Evolutionary conservation across 2,329 filamentous ascomycete species (phyloP), one percentile per base, ranked within the genome.

Genomic region (Aureobasidium sp.): DNA sequence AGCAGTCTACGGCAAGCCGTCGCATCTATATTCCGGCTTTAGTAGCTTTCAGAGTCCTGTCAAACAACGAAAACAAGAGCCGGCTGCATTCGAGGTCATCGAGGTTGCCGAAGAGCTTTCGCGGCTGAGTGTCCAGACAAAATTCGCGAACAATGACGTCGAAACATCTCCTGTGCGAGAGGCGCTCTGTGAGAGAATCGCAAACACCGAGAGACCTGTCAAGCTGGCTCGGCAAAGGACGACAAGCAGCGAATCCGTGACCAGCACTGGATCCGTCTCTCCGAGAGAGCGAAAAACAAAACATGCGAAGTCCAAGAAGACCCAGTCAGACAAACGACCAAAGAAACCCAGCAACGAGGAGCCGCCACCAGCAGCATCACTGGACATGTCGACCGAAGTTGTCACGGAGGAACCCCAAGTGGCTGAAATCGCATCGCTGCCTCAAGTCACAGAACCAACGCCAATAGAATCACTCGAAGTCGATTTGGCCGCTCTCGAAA

Each of bases 1-100:
- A 59, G 66, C 72, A 61, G 72, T 73, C 5, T 77, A 77, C 62
- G 75, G 75, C 30, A 76, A 75, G 65, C 71, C 71, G n/a, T 67
- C 71, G 29, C 66, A 67, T 63, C 66, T 67, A 11, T 69, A 67
- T 63, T 67, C 67, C 48, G 58, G 67, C 32, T 61, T 66, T 37
- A 65, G 62, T 15, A 62, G 64, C 37, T 67, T 69, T 44, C 67
- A 65, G 34, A 70, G 69, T 59, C 69, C 69, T 10, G 63, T 68
- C n/a, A 63, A 59, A 52, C 48, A 47, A 39, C 48, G 48, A 25
- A 59, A 53, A 32, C 25, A 34, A 13, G 21, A 52, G 3, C 29
- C 30, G 6, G 7, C 36, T 25, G 16, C 44, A 5, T 47, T 71
- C 67, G 60, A 67, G 60, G 49, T 68, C 67, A 16, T 65, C 44